phyloP scores from a whole-genome alignment of 2,329 filamentous ascomycete species.

The Lecanoromycetidae sp. region DNA sequence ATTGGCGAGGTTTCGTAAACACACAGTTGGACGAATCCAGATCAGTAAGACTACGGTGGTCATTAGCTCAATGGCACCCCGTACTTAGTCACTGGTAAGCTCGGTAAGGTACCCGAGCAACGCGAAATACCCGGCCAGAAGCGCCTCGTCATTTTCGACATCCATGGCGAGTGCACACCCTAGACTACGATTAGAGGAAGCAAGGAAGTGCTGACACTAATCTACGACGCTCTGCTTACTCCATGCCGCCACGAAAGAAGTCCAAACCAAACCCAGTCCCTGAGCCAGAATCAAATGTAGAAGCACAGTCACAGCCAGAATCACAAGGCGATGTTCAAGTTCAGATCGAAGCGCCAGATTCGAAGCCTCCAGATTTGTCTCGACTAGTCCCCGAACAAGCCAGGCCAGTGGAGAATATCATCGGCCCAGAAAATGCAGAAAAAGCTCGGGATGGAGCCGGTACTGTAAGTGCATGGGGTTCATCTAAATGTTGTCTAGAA shows the following conservation, averaged over 20 bases:
- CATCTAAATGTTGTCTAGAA: not conserved
- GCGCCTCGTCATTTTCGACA: not conserved
- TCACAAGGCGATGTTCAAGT: too few relatives aligned
- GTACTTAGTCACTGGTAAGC: too few relatives aligned
- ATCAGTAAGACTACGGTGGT: too few relatives aligned
- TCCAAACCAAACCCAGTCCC: slow-evolving; percentile 31
- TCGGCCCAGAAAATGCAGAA: not conserved
- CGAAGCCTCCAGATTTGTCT: not conserved
- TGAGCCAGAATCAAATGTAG: slow-evolving; percentile 9
- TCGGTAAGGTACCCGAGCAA: too few relatives aligned
- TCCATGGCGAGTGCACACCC: too few relatives aligned
- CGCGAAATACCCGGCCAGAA: too few relatives aligned
- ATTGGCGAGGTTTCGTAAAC: too few relatives aligned
- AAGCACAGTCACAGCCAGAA: not conserved
- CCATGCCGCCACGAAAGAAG: slow-evolving; percentile 32
- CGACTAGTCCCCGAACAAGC: not conserved
- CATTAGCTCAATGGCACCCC: too few relatives aligned
- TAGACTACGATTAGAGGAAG: not conserved
- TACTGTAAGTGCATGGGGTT: slow-evolving; percentile 1
- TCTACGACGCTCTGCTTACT: not conserved
- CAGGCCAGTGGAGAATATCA: not conserved
- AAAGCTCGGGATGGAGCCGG: not conserved
- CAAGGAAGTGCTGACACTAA: not conserved
- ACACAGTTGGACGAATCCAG: too few relatives aligned
- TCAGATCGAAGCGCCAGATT: not conserved